phyloP scores from a whole-genome alignment of 441 rosid species.

The Eugenia klotzschiana region DNA sequence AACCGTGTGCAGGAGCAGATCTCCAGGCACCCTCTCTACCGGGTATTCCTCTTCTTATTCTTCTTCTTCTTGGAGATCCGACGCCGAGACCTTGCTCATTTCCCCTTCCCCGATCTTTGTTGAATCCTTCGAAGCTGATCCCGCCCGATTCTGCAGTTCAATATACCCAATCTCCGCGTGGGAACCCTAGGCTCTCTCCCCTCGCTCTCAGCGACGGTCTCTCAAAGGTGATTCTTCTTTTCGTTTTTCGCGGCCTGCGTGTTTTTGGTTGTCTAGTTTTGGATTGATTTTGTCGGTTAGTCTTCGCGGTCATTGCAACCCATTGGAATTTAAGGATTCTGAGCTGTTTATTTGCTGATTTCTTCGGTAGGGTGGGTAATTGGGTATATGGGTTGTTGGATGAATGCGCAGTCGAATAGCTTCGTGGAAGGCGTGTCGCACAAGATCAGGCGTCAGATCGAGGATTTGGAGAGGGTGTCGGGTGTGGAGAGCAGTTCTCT shows the following conservation, averaged over 20 bases:
- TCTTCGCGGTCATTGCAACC: background rate
- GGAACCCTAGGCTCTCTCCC: constrained; percentile 94
- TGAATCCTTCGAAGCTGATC: background rate
- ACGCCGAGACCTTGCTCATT: too few species aligned
- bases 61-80: too few species aligned
- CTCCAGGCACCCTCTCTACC: too few species aligned
- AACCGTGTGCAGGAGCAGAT: too few species aligned
- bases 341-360: background rate
- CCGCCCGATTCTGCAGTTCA: constrained; percentile 40
- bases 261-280: background rate
- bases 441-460: constrained; percentile 95
- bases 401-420: constrained; percentile 55
- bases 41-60: too few species aligned
- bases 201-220: constrained; percentile 94
- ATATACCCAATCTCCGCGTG: constrained; percentile 88
- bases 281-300: background rate
- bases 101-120: background rate
- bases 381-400: background rate
- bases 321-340: background rate
- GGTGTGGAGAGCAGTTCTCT: constrained; percentile 72
- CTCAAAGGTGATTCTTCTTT: constrained; percentile 37
- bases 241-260: background rate
- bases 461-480: constrained; percentile 82
- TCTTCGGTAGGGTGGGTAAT: background rate
- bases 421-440: constrained; percentile 87